Evolutionary conservation across 352 stramenopile genomes (phyloP), one percentile per base, ranked within the genome.

Genomic region (Phytophthora capsici): DNA sequence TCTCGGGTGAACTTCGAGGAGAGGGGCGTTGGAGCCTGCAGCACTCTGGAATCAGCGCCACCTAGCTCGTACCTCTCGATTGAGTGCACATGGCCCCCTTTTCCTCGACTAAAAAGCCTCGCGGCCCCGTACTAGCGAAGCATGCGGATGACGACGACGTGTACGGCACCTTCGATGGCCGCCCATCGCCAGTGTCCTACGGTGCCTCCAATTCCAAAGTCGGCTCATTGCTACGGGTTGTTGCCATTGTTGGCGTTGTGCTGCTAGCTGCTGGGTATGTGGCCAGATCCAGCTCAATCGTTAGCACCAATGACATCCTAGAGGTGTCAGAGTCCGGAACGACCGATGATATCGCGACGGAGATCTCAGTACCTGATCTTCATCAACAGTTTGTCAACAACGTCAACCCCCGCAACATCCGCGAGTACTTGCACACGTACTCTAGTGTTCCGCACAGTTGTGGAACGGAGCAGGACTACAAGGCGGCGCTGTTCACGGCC

Each of bases 401-500:
- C n/a, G 56, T 71, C 17, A 41, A 67, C 20, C 49, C 63, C 23
- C 5, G n/a, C 32, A 62, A 58, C 38, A 78, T 87, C 7, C 65
- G 63, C 17, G 71, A 82, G 65, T 83, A 77, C 52, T 66, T 85
- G 26, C 75, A 84, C 68, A 78, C 63, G 55, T 87, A 74, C 25
- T 70, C 55, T 6, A 70, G 62, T 37, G 54, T 66, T 8, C 62
- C 46, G 1, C 63, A 66, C 41, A 71, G 55, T 14, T 65, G 62
- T 10, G 55, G 62, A 6, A 70, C 59, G 14, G 59, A 67, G 52
- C 59, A 67, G 26, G 59, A 67, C 51, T 67, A 67, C 34, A 67
- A 67, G 17, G 63, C 62, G 8, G 62, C 62, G 10, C 22, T 71
- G 25, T 71, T 53, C 32, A 71, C 63, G 9, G 56, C 45, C 7